These are phyloP conservation scores for Xylona heveae DNA, from an alignment of 495 filamentous ascomycete species.

Conservation along the genomic window DNA sequence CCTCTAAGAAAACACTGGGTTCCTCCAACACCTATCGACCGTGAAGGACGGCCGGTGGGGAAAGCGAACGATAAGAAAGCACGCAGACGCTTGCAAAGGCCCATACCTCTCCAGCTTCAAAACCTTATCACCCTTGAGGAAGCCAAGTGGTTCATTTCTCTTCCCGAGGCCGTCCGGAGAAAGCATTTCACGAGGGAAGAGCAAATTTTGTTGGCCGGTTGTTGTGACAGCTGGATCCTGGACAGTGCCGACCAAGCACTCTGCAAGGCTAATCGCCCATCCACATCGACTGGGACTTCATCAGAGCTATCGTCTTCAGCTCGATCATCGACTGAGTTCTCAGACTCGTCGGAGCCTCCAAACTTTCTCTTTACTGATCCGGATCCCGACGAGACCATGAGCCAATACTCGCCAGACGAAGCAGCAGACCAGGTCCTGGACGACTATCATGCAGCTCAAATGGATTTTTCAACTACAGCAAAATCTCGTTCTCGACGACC, in stretches of 20 bases:
- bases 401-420: too few species aligned
- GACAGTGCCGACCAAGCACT: slow-evolving; percentile 53
- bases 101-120: neutral
- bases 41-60: neutral
- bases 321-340: slow-evolving; percentile 9
- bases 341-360: slow-evolving; percentile 10
- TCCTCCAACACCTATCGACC: slow-evolving; percentile 2
- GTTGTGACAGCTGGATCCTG: slow-evolving; percentile 35
- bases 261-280: too few species aligned
- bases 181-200: slow-evolving; percentile 56
- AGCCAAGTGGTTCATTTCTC: slow-evolving; percentile 44
- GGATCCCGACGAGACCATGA: too few species aligned
- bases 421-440: too few species aligned
- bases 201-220: slow-evolving; percentile 36
- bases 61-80: neutral
- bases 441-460: slow-evolving; percentile 23
- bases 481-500: slow-evolving; percentile 12
- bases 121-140: slow-evolving; percentile 24
- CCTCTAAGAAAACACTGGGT: slow-evolving; percentile 12
- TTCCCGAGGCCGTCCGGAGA: slow-evolving; percentile 50
- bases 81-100: neutral
- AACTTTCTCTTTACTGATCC: slow-evolving; percentile 9
- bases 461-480: slow-evolving; percentile 7
- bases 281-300: too few species aligned
- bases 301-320: too few species aligned